phyloP scores from a whole-genome alignment of 257 asterid species.

The Mitragyna speciosa region DNA sequence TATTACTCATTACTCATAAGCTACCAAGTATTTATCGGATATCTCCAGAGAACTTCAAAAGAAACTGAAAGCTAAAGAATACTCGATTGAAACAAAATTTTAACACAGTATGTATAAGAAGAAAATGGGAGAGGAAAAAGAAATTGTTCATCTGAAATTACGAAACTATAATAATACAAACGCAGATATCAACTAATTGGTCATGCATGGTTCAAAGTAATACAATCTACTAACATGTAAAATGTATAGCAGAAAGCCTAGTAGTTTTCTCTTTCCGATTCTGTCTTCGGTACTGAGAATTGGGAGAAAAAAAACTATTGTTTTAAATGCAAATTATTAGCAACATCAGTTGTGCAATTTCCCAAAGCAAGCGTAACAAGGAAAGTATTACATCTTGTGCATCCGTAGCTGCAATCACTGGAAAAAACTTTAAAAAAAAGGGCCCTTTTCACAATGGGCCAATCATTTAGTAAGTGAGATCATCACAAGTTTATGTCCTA shows the following conservation, averaged over 20 bases:
- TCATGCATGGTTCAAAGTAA: too few species aligned
- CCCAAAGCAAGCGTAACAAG: not conserved
- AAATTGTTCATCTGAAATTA: not conserved
- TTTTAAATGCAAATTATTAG: not conserved
- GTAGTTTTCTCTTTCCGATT: not conserved
- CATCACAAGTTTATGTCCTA: not conserved
- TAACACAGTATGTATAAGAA: too few species aligned
- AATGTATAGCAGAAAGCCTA: not conserved
- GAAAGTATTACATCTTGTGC: not conserved
- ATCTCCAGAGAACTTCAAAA: not conserved
- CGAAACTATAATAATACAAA: not conserved
- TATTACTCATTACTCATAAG: not conserved
- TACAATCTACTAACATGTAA: too few species aligned
- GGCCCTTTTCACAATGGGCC: not conserved
- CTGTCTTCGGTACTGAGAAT: not conserved
- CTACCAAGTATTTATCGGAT: not conserved
- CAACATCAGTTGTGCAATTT: not conserved
- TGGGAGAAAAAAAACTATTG: not conserved
- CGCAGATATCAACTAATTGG: not conserved
- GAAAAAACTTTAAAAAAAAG: not conserved
- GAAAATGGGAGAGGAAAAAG: not conserved
- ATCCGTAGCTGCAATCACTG: not conserved
- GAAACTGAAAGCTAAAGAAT: not conserved
- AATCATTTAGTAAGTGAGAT: not conserved
- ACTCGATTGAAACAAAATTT: not conserved